phyloP scores from a whole-genome alignment of 495 filamentous ascomycete genomes.

The Bacidia rubella region DNA sequence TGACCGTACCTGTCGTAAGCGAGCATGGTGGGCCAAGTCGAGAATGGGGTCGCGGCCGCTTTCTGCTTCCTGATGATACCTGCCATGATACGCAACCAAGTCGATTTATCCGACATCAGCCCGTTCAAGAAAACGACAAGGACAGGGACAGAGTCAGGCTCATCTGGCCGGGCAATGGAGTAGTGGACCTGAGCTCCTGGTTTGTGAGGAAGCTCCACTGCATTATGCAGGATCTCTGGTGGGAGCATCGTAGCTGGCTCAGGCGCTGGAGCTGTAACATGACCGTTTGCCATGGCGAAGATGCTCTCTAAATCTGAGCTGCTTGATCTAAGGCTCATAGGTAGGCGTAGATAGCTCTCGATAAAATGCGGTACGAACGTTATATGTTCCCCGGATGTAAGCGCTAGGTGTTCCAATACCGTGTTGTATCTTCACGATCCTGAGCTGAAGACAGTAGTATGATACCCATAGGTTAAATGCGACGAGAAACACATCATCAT shows the following conservation, averaged over 20 bases:
- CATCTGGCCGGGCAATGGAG: conserved; percentile 15
- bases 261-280: conserved; percentile 1
- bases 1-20: conserved; percentile 55
- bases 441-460: no score
- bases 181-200: conserved; percentile 22
- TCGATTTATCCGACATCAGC: conserved; percentile 35
- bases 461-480: no score
- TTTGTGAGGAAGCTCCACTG: conserved; percentile 20
- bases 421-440: no score
- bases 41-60: background rate
- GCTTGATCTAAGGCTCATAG: no score
- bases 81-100: conserved; percentile 35
- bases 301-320: no score
- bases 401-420: no score
- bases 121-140: conserved; percentile 53
- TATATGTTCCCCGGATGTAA: no score
- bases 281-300: background rate
- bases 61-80: conserved; percentile 23
- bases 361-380: no score
- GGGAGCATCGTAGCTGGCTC: conserved; percentile 16
- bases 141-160: conserved; percentile 12
- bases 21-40: conserved; percentile 33
- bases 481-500: no score
- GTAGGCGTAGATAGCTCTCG: no score
- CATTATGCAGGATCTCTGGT: conserved; percentile 11